Conservation (phyloP, 768 basidiomycete species). For the Lentinula detonsa region DNA sequence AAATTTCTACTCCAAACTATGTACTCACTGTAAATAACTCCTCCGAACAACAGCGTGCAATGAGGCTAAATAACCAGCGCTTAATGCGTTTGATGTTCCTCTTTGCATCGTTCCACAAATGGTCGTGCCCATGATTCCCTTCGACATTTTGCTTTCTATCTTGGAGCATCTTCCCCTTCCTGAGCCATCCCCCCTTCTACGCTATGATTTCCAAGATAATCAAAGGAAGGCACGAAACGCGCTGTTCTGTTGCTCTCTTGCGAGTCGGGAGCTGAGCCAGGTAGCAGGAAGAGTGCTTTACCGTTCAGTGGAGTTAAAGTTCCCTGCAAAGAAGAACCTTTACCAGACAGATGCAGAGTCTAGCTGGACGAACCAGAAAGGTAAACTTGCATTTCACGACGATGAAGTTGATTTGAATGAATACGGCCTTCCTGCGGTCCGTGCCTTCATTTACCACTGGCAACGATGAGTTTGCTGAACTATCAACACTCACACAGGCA, state of each 20-base stretch:
- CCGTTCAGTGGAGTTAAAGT: slow-evolving; percentile 33
- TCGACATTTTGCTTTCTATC: slow-evolving; percentile 30
- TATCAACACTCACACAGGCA: background rate
- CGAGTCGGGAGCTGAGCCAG: slow-evolving; percentile 37
- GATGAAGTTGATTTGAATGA: background rate
- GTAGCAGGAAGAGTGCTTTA: slow-evolving; percentile 43
- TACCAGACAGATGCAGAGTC: slow-evolving; percentile 25
- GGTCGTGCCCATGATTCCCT: slow-evolving; percentile 11
- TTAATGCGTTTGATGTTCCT: too few species aligned
- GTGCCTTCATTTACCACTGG: background rate
- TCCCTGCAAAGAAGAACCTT: slow-evolving; percentile 14
- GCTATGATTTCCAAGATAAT: background rate
- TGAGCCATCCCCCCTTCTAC: background rate
- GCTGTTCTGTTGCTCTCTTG: slow-evolving; percentile 36
- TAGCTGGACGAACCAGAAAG: slow-evolving; percentile 24
- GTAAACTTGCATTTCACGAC: slow-evolving; percentile 19
- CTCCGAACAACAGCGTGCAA: too few species aligned
- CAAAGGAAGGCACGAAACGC: slow-evolving; percentile 23
- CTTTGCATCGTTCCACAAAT: background rate
- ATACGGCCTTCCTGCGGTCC: background rate
- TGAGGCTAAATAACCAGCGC: too few species aligned
- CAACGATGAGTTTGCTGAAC: background rate
- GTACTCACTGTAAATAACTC: too few species aligned
- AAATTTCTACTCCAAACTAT: too few species aligned
- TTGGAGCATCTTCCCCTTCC: slow-evolving; percentile 20